Evolutionary conservation across 805 yeast species (phyloP).

Genomic region (Yarrowia sp.): DNA sequence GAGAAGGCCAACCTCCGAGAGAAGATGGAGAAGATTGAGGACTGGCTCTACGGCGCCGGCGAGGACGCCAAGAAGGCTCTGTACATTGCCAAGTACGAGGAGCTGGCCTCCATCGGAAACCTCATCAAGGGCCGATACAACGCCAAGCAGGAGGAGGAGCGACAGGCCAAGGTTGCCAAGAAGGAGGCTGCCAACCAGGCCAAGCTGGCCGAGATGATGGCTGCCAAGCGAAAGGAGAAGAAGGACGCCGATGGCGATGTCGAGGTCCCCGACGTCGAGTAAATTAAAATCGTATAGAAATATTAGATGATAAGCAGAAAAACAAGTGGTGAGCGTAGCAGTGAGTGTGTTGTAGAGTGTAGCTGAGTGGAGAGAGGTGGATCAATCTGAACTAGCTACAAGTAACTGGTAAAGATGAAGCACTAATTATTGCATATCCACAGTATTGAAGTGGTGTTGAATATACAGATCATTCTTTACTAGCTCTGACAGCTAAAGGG

Average conservation of each 20-base stretch:
- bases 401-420: no score
- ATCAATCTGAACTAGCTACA: no score
- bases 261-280: conserved; percentile 39
- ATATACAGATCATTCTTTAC: no score
- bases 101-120: conserved; percentile 93
- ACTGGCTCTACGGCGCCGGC: conserved; percentile 98
- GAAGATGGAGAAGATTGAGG: conserved; percentile 86
- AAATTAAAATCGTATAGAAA: conserved; percentile 35
- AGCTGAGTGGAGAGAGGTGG: no score
- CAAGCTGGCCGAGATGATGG: conserved; percentile 81
- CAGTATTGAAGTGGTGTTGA: no score
- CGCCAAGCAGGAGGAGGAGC: conserved; percentile 93
- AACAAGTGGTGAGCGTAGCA: background rate
- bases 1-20: conserved; percentile 82
- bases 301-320: conserved; percentile 19
- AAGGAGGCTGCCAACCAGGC: conserved; percentile 86
- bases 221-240: conserved; percentile 65
- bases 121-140: conserved; percentile 93
- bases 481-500: no score
- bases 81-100: conserved; percentile 97
- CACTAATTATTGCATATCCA: no score
- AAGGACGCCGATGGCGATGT: conserved; percentile 46
- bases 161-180: conserved; percentile 84
- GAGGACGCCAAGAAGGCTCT: conserved; percentile 95
- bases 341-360: no score